Evolutionary conservation across 2,329 filamentous ascomycete genomes (phyloP).

Genomic region (Neospermospora avenae): DNA sequence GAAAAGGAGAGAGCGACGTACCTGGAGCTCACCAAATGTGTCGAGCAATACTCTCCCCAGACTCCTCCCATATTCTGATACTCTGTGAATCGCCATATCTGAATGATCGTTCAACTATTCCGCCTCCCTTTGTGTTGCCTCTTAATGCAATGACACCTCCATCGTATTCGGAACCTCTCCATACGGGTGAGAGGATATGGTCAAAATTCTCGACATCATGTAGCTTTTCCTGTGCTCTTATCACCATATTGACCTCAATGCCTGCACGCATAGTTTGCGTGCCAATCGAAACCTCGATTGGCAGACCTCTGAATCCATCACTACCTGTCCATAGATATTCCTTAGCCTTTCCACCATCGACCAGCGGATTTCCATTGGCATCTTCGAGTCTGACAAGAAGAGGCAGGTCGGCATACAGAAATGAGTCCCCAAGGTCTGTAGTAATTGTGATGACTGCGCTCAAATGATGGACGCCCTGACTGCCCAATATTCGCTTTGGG

Average conservation of each 20-base stretch:
- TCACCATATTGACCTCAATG: constrained; percentile 18
- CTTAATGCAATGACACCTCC: constrained; percentile 25
- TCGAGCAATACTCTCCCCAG: constrained; percentile 68
- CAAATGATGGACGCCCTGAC: constrained; percentile 26
- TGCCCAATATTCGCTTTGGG: constrained; percentile 43
- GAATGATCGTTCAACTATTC: constrained; percentile 29
- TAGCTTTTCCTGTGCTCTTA: constrained; percentile 17
- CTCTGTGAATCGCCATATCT: not conserved
- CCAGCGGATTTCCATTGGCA: constrained; percentile 2
- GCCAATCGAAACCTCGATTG: constrained; percentile 18
- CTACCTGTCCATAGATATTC: constrained; percentile 28
- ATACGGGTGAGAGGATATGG: constrained; percentile 4
- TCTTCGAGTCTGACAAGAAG: constrained; percentile 21
- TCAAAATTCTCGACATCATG: constrained; percentile 14
- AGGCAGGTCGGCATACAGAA: constrained; percentile 31
- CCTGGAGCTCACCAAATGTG: constrained; percentile 58
- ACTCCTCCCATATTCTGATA: constrained; percentile 61
- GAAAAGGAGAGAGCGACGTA: constrained; percentile 17
- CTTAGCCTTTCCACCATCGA: constrained; percentile 6
- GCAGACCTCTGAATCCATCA: constrained; percentile 27
- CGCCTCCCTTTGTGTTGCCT: constrained; percentile 13
- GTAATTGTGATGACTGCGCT: constrained; percentile 58
- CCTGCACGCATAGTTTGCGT: not conserved
- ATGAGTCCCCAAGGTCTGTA: constrained; percentile 57
- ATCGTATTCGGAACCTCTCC: not conserved